Conservation (phyloP, 1,284 basidiomycete genomes). For the Omphalotus olearius region DNA sequence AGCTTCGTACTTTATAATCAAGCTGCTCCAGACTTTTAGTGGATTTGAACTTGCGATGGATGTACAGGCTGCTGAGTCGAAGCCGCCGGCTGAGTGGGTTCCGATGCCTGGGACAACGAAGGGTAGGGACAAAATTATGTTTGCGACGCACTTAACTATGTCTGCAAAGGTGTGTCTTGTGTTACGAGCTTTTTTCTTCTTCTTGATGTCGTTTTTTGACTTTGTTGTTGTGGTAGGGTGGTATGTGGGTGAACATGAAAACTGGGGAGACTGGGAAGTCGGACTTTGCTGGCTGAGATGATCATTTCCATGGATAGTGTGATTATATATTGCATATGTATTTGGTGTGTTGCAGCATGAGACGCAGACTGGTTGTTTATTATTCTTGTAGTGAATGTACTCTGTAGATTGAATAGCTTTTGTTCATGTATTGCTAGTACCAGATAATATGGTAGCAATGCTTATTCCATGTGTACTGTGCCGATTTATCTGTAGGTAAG, state of each 20-base stretch:
- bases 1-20: conserved; percentile 35
- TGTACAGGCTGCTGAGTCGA: conserved; percentile 30
- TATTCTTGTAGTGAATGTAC: too few species aligned
- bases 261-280: too few species aligned
- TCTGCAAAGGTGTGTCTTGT: conserved; percentile 30
- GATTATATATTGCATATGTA: too few species aligned
- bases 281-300: too few species aligned
- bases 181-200: neutral
- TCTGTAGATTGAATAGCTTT: too few species aligned
- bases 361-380: too few species aligned
- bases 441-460: too few species aligned
- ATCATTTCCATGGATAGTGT: too few species aligned
- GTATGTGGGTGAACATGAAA: conserved; percentile 32
- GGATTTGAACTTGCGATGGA: conserved; percentile 38
- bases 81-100: conserved; percentile 32
- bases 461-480: too few species aligned
- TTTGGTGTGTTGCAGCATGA: too few species aligned
- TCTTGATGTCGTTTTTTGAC: neutral
- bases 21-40: conserved; percentile 43
- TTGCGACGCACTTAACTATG: conserved; percentile 37
- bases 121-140: conserved; percentile 34
- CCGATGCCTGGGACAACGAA: conserved; percentile 25
- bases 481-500: too few species aligned
- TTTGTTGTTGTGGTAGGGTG: conserved; percentile 15
- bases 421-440: too few species aligned